Percentiles rank a stretch among this genome's conserved stretches.
Evolutionary conservation across 2,329 filamentous ascomycete species (phyloP).

Genomic region (Calonectria ilicicola): DNA sequence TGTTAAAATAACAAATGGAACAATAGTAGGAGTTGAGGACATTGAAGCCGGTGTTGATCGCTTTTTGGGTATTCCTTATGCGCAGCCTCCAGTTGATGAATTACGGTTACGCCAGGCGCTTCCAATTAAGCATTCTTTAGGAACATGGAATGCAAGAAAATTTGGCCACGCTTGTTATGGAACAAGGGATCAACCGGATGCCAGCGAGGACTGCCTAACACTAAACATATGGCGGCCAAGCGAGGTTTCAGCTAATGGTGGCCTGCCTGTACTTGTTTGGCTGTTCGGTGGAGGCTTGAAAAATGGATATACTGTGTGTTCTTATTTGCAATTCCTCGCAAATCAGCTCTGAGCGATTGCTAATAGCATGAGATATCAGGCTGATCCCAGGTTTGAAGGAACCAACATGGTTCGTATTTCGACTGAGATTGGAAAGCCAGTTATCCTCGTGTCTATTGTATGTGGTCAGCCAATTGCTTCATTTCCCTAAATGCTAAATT

Average conservation of each 20-base stretch:
- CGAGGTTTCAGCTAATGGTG: background rate
- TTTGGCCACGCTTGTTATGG: background rate
- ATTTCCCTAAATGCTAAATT: background rate
- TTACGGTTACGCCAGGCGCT: background rate
- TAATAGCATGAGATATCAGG: background rate
- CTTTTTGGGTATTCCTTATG: background rate
- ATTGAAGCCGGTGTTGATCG: background rate
- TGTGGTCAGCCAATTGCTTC: background rate
- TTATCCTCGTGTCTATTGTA: background rate
- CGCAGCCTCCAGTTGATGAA: background rate
- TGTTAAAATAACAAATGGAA: background rate
- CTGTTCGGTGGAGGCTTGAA: background rate
- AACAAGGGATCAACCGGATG: background rate
- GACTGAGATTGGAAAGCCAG: background rate
- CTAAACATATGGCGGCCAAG: background rate
- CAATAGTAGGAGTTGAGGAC: background rate
- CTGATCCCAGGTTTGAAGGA: background rate
- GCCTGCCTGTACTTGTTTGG: background rate
- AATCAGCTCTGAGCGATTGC: background rate
- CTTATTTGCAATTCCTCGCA: too few species aligned
- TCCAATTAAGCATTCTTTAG: background rate
- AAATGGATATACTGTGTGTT: background rate
- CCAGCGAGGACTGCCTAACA: background rate
- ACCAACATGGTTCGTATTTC: constrained; percentile 2
- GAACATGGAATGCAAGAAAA: background rate